phyloP scores from a whole-genome alignment of 176 grass and related monocot genomes.

The Triticum monococcum region DNA sequence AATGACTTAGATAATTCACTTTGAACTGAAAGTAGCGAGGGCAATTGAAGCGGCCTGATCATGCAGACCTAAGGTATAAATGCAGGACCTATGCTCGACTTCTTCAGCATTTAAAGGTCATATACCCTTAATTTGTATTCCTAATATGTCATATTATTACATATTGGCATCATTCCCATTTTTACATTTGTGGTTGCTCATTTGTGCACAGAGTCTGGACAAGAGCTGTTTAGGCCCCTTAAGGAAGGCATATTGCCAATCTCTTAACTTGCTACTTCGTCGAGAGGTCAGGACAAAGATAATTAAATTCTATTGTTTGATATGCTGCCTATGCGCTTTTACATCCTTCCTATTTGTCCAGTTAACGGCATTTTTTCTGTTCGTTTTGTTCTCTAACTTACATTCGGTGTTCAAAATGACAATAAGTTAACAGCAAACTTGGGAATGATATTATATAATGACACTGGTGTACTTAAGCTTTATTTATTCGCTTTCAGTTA shows the following conservation, averaged over 20 bases:
- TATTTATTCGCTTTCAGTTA: not conserved
- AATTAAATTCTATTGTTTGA: slow-evolving; percentile 2
- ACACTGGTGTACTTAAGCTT: not conserved
- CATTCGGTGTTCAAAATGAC: not conserved
- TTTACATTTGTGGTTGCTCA: slow-evolving; percentile 35
- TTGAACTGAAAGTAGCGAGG: slow-evolving; percentile 73
- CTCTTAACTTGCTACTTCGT: slow-evolving; percentile 95
- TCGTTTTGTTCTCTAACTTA: not conserved
- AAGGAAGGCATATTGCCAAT: slow-evolving; percentile 95
- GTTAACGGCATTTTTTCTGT: not conserved
- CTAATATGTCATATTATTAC: not conserved
- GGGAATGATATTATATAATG: not conserved
- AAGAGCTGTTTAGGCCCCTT: slow-evolving; percentile 83
- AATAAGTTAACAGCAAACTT: not conserved
- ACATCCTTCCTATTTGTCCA: not conserved
- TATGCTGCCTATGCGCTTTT: not conserved
- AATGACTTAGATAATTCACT: slow-evolving; percentile 35
- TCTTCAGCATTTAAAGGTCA: slow-evolving; percentile 95
- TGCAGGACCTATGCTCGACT: slow-evolving; percentile 98
- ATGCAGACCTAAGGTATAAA: slow-evolving; percentile 97
- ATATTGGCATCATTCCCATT: slow-evolving; percentile 17
- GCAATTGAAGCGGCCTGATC: slow-evolving; percentile 96
- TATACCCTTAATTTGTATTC: slow-evolving; percentile 24
- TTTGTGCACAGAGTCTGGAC: slow-evolving; percentile 80
- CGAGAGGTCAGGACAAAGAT: slow-evolving; percentile 72